A percentile compares a stretch with the other conserved stretches of the same genome.
phyloP scores from a whole-genome alignment of 768 basidiomycete species.

The Boletus rubroflammeus region DNA sequence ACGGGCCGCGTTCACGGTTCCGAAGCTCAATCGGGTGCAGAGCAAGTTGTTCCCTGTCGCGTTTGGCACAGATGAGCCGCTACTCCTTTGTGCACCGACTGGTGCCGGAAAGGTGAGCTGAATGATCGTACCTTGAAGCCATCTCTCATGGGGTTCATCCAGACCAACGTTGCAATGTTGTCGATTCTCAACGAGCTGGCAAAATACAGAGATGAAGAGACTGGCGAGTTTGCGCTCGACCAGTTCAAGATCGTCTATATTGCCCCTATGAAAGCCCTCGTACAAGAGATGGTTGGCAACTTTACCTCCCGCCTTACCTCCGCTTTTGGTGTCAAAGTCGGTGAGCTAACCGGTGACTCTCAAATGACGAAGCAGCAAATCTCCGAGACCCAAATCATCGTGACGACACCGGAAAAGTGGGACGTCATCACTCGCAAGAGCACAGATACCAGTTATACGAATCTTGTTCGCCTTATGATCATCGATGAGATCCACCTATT shows the following conservation, averaged over 20 bases:
- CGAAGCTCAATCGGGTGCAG: constrained; percentile 85
- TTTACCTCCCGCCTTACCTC: constrained; percentile 70
- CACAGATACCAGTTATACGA: constrained; percentile 95
- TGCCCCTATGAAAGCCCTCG: constrained; percentile 98
- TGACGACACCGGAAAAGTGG: constrained; percentile 99
- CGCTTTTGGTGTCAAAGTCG: constrained; percentile 75
- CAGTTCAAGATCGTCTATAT: constrained; percentile 97
- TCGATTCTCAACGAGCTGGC: constrained; percentile 87
- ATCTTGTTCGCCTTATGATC: constrained; percentile 92
- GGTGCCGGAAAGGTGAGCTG: constrained; percentile 93
- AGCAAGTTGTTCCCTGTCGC: constrained; percentile 91
- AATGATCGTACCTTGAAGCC: not conserved
- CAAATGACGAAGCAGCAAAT: constrained; percentile 99
- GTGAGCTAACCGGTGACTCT: constrained; percentile 94
- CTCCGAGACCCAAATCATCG: constrained; percentile 94
- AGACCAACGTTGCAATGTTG: constrained; percentile 99
- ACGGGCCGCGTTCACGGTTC: constrained; percentile 78
- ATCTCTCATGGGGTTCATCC: constrained; percentile 11
- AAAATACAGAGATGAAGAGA: constrained; percentile 81
- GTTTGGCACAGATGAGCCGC: constrained; percentile 91
- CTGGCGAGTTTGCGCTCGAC: constrained; percentile 78
- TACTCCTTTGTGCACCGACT: constrained; percentile 95
- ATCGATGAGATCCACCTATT: constrained; percentile 97
- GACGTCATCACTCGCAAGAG: constrained; percentile 98
- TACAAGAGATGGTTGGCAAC: constrained; percentile 98